These are phyloP conservation scores for Fraxinus sp. DNA, from an alignment of 305 asterid species.

Conservation along the genomic window DNA sequence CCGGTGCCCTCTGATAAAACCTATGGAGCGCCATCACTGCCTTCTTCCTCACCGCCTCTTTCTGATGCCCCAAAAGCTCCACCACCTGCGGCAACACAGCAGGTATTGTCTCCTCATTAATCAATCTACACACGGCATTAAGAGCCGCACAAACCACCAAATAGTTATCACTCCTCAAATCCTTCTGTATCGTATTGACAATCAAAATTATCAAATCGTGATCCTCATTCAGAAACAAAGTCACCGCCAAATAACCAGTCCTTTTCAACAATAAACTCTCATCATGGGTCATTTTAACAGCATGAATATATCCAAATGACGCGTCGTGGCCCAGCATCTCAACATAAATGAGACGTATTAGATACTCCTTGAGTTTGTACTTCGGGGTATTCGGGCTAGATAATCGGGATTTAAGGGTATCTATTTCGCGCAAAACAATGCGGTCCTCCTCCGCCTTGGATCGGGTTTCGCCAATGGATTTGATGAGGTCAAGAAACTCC, in stretches of 20 bases:
- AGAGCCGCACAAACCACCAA: constrained; percentile 86
- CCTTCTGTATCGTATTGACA: constrained; percentile 98
- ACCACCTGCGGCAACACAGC: constrained; percentile 85
- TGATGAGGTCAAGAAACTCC: constrained; percentile 85
- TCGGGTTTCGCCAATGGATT: constrained; percentile 93
- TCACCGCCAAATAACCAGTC: constrained; percentile 90
- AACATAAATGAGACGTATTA: constrained; percentile 73
- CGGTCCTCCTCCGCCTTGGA: constrained; percentile 96
- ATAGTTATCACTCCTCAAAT: constrained; percentile 86
- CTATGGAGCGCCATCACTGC: constrained; percentile 95
- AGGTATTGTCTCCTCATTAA: constrained; percentile 95
- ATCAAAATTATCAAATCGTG: constrained; percentile 92
- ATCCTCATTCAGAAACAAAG: constrained; percentile 88
- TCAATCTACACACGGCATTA: constrained; percentile 88
- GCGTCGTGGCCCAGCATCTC: constrained; percentile 98
- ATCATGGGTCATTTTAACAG: constrained; percentile 69
- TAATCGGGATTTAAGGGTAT: constrained; percentile 67
- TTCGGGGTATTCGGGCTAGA: constrained; percentile 76
- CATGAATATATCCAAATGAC: constrained; percentile 78
- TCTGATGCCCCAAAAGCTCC: constrained; percentile 75
- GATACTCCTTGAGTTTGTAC: constrained; percentile 82
- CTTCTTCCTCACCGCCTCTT: constrained; percentile 94
- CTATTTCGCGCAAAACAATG: constrained; percentile 76
- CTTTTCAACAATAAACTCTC: constrained; percentile 50
- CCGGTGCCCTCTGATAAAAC: constrained; percentile 78